These are phyloP conservation scores for Bullera alba DNA, from an alignment of 768 basidiomycete genomes.

Conservation along the genomic window DNA sequence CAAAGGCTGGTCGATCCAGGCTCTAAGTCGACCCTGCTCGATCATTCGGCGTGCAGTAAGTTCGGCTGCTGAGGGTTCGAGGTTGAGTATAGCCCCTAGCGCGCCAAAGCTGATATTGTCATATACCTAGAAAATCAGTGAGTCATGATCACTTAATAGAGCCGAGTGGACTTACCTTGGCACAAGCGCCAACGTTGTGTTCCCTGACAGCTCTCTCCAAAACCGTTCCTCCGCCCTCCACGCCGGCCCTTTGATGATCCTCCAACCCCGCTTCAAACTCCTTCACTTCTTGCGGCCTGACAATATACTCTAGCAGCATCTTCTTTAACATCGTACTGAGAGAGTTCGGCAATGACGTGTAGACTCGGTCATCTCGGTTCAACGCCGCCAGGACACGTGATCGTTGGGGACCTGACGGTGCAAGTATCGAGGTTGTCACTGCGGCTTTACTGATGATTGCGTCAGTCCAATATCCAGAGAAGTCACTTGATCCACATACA, in stretches of 20 bases:
- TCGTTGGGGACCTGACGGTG: conserved; percentile 92
- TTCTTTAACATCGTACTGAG: conserved; percentile 67
- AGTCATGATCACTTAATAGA: neutral
- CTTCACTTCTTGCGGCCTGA: conserved; percentile 79
- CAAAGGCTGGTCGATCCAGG: conserved; percentile 92
- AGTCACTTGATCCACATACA: conserved; percentile 54
- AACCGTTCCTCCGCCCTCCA: conserved; percentile 84
- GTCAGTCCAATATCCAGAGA: neutral
- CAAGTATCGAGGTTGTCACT: conserved; percentile 91
- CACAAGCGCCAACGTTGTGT: conserved; percentile 93
- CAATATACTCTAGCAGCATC: conserved; percentile 97
- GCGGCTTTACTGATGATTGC: conserved; percentile 53
- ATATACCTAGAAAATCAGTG: conserved; percentile 57
- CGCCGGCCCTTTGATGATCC: conserved; percentile 87
- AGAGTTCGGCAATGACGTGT: conserved; percentile 24
- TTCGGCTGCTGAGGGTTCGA: conserved; percentile 88
- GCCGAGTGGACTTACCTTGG: conserved; percentile 54
- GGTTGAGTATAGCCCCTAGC: conserved; percentile 78
- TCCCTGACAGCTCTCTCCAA: conserved; percentile 97
- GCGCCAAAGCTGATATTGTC: conserved; percentile 95
- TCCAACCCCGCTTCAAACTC: conserved; percentile 81
- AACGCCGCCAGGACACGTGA: conserved; percentile 87
- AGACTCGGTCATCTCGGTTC: conserved; percentile 84
- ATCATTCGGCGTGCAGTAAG: conserved; percentile 83
- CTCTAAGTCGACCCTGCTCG: conserved; percentile 87